Conservation (phyloP, 768 basidiomycete genomes). For the Hericium coralloides region DNA sequence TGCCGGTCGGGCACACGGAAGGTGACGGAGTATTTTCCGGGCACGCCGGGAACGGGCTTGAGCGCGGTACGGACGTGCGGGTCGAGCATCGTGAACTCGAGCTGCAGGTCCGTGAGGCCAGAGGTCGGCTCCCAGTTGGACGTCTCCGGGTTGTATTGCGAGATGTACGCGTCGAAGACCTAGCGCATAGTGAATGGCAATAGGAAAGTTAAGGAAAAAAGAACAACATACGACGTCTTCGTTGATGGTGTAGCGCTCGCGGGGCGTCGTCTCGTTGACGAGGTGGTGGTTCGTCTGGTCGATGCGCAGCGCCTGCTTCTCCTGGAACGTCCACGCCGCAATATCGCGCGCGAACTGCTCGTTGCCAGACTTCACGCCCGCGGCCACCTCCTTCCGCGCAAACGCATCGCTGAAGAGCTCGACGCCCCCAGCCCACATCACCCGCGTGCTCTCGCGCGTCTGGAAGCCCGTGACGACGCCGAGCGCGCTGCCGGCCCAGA, state of each 20-base stretch:
- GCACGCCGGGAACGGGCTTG: constrained; percentile 40
- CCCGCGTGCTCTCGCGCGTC: constrained; percentile 63
- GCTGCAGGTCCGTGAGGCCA: constrained; percentile 69
- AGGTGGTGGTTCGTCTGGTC: constrained; percentile 67
- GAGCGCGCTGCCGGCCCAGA: constrained; percentile 75
- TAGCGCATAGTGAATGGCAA: constrained; percentile 20
- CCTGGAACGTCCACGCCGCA: constrained; percentile 87
- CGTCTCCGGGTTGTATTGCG: constrained; percentile 49
- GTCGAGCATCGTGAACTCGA: constrained; percentile 98
- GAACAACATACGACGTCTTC: constrained; percentile 59
- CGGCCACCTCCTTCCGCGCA: constrained; percentile 38
- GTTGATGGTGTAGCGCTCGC: constrained; percentile 76
- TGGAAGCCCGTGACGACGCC: constrained; percentile 87
- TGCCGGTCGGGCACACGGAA: constrained; percentile 94
- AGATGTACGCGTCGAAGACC: constrained; percentile 71
- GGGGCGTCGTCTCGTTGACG: constrained; percentile 50
- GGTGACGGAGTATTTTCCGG: constrained; percentile 67
- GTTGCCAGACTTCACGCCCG: constrained; percentile 66
- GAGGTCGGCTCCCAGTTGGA: constrained; percentile 66
- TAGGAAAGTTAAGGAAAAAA: not conserved
- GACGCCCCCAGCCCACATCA: constrained; percentile 74
- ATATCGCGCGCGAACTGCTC: constrained; percentile 64
- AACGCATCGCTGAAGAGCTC: constrained; percentile 75
- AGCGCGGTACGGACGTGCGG: constrained; percentile 87
- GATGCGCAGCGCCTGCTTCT: constrained; percentile 72